phyloP scores from a whole-genome alignment of 2,329 filamentous ascomycete species.

The Neopestalotiopsis sp. region DNA sequence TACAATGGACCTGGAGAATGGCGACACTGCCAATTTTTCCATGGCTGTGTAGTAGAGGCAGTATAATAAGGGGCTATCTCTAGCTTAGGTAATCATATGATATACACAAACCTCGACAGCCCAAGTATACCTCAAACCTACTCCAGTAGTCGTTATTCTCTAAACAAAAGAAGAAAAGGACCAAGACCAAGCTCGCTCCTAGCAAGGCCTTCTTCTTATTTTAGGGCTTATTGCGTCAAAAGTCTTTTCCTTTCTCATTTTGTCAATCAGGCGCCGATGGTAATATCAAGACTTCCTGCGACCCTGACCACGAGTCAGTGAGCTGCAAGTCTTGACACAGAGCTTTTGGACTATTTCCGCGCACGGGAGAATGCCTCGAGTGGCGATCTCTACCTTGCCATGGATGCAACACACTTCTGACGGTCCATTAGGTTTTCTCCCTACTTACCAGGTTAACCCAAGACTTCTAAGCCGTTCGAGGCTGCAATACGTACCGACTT shows the following conservation, averaged over 20 bases:
- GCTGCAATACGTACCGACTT: neutral
- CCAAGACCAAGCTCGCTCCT: neutral
- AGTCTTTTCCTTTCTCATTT: neutral
- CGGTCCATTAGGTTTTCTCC: neutral
- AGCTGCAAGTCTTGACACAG: slow-evolving; percentile 1
- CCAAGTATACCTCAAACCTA: neutral
- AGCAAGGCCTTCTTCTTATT: neutral
- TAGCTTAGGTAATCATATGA: neutral
- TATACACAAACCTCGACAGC: neutral
- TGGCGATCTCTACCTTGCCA: neutral
- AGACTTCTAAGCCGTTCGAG: neutral
- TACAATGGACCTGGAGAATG: neutral
- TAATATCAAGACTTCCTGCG: neutral
- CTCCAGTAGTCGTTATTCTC: no score
- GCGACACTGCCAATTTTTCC: neutral
- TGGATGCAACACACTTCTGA: neutral
- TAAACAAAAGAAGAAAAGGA: neutral
- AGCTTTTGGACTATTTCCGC: neutral
- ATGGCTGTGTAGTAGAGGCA: neutral
- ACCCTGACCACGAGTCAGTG: neutral
- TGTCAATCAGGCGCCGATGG: neutral
- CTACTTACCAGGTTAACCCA: neutral
- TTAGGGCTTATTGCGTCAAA: slow-evolving; percentile 4
- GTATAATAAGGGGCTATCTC: neutral
- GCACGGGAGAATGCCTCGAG: neutral